phyloP scores from a whole-genome alignment of 2,329 filamentous ascomycete genomes.

The Thelonectria discophora region DNA sequence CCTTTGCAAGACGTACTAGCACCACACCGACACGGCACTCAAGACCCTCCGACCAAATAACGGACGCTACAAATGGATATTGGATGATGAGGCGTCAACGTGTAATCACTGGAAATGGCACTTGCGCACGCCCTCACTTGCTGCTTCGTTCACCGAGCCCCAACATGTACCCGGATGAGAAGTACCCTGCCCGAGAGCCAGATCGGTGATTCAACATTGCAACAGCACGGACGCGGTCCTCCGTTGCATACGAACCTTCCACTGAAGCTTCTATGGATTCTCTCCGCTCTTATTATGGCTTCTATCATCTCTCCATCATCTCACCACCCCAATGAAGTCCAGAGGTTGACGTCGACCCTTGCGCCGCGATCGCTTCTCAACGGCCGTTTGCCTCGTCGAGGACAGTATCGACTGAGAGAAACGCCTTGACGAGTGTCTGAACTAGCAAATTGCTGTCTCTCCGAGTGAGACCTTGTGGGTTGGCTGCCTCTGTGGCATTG shows the following conservation, averaged over 20 bases:
- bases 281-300: neutral
- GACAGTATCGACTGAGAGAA: neutral
- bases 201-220: slow-evolving; percentile 3
- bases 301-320: slow-evolving; percentile 3
- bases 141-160: slow-evolving; percentile 18
- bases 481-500: neutral
- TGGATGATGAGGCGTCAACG: slow-evolving; percentile 16
- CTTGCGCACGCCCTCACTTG: slow-evolving; percentile 16
- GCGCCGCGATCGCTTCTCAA: neutral
- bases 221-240: slow-evolving; percentile 2
- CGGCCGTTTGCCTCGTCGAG: neutral
- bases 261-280: neutral
- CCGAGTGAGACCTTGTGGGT: neutral
- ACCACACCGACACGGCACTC: neutral
- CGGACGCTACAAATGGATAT: slow-evolving; percentile 12
- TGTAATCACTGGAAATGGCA: slow-evolving; percentile 9
- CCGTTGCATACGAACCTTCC: neutral
- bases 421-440: neutral
- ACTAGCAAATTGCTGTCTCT: neutral
- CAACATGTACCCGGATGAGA: slow-evolving; percentile 3
- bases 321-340: neutral
- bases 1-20: slow-evolving; percentile 11
- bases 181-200: neutral
- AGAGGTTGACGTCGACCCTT: neutral
- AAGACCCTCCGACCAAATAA: slow-evolving; percentile 12